Percentiles rank a stretch among this genome's conserved stretches.
phyloP scores from a whole-genome alignment of 2,329 filamentous ascomycete genomes.

The Venturia effusa region DNA sequence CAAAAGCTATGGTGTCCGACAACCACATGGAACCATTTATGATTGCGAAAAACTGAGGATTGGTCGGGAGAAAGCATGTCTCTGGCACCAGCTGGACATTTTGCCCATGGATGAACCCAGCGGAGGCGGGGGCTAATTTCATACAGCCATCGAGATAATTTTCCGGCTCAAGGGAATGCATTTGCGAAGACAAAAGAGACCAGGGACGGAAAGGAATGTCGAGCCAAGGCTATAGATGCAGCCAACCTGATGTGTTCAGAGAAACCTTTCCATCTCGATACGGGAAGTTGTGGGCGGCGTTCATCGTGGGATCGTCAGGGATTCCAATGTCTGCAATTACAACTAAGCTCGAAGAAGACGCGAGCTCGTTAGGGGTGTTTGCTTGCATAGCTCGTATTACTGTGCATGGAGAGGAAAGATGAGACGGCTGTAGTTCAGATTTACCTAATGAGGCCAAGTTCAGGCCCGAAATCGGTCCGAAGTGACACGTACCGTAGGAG shows the following conservation, averaged over 20 bases:
- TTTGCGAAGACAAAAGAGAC: neutral
- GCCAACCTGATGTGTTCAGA: neutral
- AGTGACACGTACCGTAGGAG: no score
- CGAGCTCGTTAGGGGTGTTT: no score
- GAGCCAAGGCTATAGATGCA: neutral
- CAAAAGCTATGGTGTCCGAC: no score
- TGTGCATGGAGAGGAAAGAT: no score
- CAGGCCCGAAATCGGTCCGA: no score
- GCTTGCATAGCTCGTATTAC: no score
- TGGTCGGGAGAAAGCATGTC: neutral
- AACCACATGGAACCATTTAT: no score
- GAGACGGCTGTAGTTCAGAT: no score
- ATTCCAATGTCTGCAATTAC: no score
- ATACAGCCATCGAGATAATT: neutral
- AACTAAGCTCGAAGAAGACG: no score
- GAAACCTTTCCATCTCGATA: neutral
- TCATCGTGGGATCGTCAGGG: neutral
- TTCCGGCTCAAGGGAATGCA: neutral
- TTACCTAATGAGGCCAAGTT: no score
- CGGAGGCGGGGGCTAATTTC: neutral
- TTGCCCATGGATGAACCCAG: neutral
- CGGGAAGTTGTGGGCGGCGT: neutral
- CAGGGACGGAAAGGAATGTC: neutral
- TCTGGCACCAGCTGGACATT: neutral
- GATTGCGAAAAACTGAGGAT: neutral